Evolutionary conservation across 208 protist species (phyloP), one percentile per base, ranked within the genome.

Genomic region (Acanthamoeba healyi): DNA sequence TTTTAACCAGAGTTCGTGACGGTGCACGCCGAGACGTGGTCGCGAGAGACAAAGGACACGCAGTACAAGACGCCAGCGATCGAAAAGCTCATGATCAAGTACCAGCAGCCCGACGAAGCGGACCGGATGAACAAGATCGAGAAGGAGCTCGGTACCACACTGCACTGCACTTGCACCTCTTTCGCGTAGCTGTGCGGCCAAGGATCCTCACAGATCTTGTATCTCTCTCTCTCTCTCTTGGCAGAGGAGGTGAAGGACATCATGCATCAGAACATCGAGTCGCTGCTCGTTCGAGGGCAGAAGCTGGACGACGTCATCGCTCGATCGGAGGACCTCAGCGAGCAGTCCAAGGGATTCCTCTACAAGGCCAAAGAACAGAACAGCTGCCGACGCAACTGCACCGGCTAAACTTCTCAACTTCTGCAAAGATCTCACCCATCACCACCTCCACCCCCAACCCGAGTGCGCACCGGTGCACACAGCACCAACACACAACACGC

Each of bases 231-330:
- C 58, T 65, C 58, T 65, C 58, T 65, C n/a, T n/a, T 49, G 49
- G 2, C 81, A 89, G 81, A 95, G 24, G 94, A 89, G 10, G 72
- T 94, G 19, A 79, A 94, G 72, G 72, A 72, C 5, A 90, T 95
- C 49, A 58, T 94, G 90, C 44, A 92, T n/a, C 7, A 95, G 92
- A 95, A 82, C 82, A 94, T 94, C 17, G 94, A 95, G 29, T 38
- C 58, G 32, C 42, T 94, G n/a, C 72, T 95, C 4, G 36, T 51
- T 29, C 94, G 94, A 65, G 94, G 94, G 22, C n/a, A 94, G 38
- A 94, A 95, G 61, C 14, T 95, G 32, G 94, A 95, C 7, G 65
- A 81, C 46, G 12, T 95, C 32, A 86, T 94, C 61, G 90, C 92
- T 7, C 92, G 34, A 63, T 89, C 81, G 9, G 49, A 38, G n/a